Evolutionary conservation across 2,329 filamentous ascomycete genomes (phyloP).

Genomic region (Laburnicola sp.): DNA sequence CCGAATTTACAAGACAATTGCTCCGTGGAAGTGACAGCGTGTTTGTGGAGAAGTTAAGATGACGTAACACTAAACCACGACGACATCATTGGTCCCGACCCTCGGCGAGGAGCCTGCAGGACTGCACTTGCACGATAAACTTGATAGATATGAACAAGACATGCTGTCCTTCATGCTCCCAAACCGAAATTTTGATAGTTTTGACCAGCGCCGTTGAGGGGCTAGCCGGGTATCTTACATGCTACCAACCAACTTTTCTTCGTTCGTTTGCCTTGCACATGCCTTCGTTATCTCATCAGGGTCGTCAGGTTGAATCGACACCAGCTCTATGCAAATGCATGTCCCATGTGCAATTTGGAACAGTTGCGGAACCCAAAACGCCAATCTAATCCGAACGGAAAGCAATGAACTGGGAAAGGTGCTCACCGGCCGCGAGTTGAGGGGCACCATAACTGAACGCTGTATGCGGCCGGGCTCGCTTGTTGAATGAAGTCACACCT

Average conservation of each 20-base stretch:
- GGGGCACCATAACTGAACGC: conserved; percentile 6
- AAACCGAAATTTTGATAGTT: not conserved
- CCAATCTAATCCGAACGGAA: conserved; percentile 7
- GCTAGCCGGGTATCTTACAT: conserved; percentile 15
- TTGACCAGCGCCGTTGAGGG: conserved; percentile 17
- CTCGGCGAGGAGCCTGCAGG: not conserved
- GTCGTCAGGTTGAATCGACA: conserved; percentile 48
- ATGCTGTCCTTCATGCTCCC: too few species aligned
- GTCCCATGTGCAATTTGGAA: conserved; percentile 8
- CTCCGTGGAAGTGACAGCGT: not conserved
- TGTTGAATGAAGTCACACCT: conserved; percentile 41
- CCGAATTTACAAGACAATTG: too few species aligned
- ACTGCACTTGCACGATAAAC: not conserved
- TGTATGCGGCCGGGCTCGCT: conserved; percentile 27
- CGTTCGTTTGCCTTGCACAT: not conserved
- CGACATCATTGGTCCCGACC: not conserved
- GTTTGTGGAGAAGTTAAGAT: not conserved
- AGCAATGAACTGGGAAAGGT: conserved; percentile 11
- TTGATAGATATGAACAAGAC: not conserved
- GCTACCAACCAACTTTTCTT: not conserved
- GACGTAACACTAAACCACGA: not conserved
- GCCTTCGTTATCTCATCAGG: conserved; percentile 29
- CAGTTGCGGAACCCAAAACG: conserved; percentile 11
- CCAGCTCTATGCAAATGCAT: conserved; percentile 34
- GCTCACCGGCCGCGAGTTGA: conserved; percentile 28